Base-by-base conservation (phyloP, 148 eudicot genomes). In the Camellia sinensis region DNA sequence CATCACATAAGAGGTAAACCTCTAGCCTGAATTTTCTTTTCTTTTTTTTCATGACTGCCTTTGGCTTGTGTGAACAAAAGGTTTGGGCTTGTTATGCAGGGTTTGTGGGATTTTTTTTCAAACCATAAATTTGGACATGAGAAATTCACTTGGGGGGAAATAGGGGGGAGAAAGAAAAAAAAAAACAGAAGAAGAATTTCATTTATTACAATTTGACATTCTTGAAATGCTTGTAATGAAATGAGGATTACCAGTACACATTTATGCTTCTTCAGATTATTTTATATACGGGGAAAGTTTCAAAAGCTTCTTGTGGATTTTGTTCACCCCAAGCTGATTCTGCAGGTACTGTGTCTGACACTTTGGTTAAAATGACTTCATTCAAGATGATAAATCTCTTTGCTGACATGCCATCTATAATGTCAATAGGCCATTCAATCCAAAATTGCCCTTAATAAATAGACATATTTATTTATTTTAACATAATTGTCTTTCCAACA, bases 271-370 rank as follows among this genome's bases (percentile, higher is more conserved):
- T 78, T 76, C 84, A 88, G 90, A 75, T 69, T 85, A 65, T 82
- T 83, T 73, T 17, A 73, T 44, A 21, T 81, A 10, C 88, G 90
- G 5, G 90, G 90, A 44, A 88, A 84, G 75, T 29, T 88, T 52
- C 90, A 88, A 11, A 85, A 83, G 77, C 86, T 88, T 80, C 83
- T 88, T 15, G 61, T 78, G 54, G 90, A 85, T 43, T 88, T 75
- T 80, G 86, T 88, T 77, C 88, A 85, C 73, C 90, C 90, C 43
- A 88, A 85, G 74, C 73, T 88, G 74, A 83, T 88, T 79, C 80
- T 88, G 56, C 88, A 76, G 90, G 90, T 88, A 83, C 70, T 3
- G 8, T 18, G 41, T 6, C 12, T n/a, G 65, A 68, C 15, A 18
- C 45, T 43, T 59, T 3, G 50, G 57, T 71, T 54, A 78, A 67